Evolutionary conservation across 495 filamentous ascomycete genomes (phyloP).

Genomic region (Aspergillus indologenus): DNA sequence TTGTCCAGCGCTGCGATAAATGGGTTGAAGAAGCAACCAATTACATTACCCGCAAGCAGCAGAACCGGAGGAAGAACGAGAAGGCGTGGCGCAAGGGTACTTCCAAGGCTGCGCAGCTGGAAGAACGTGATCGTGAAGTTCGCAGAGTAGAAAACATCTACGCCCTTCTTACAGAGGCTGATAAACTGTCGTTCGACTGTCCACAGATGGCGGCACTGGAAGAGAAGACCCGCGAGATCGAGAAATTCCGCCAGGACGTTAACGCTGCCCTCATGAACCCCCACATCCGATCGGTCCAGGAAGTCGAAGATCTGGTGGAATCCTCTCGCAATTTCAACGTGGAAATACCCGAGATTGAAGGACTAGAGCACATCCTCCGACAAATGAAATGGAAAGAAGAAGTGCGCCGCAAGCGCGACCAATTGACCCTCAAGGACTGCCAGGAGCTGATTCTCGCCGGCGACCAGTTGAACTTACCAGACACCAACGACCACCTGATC

Average conservation of each 20-base stretch:
- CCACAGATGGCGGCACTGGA: constrained; percentile 84
- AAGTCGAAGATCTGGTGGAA: constrained; percentile 88
- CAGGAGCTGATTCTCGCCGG: constrained; percentile 73
- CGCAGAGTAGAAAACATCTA: constrained; percentile 88
- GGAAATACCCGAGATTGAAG: constrained; percentile 88
- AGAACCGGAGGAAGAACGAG: constrained; percentile 96
- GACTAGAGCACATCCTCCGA: constrained; percentile 73
- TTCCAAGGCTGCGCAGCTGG: constrained; percentile 74
- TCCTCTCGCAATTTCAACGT: constrained; percentile 86
- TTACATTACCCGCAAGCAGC: constrained; percentile 97
- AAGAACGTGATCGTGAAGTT: constrained; percentile 84
- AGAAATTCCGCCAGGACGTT: constrained; percentile 79
- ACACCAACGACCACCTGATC: constrained; percentile 70
- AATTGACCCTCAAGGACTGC: constrained; percentile 72
- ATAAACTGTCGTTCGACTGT: constrained; percentile 90
- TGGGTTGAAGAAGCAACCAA: constrained; percentile 97
- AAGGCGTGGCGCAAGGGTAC: constrained; percentile 81
- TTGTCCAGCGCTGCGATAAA: constrained; percentile 93
- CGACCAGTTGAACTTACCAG: constrained; percentile 68
- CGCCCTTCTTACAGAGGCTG: constrained; percentile 77
- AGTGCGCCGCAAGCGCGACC: constrained; percentile 59
- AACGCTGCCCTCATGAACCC: constrained; percentile 62
- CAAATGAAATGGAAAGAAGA: constrained; percentile 88
- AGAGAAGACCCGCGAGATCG: constrained; percentile 84
- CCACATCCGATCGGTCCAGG: constrained; percentile 57